Evolutionary conservation across 1,139 yeast species (phyloP).

Genomic region (Zygoascus sp.): DNA sequence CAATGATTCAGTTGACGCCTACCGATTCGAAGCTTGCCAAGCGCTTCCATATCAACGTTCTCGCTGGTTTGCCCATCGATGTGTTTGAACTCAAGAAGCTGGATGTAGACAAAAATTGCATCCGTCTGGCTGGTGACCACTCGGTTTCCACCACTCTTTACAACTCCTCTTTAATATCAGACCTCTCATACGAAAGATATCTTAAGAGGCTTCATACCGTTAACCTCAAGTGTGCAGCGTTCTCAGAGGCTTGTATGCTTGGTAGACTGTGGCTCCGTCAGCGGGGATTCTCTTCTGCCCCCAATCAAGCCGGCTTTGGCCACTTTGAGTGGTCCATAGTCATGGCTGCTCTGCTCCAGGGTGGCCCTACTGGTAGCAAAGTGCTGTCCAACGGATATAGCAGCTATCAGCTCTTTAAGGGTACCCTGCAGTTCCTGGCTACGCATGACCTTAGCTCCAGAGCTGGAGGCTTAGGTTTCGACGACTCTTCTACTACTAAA

Average conservation of each 20-base stretch:
- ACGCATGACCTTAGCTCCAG: constrained; percentile 55
- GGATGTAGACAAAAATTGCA: constrained; percentile 59
- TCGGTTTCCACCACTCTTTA: constrained; percentile 79
- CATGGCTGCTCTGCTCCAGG: constrained; percentile 75
- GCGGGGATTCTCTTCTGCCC: constrained; percentile 64
- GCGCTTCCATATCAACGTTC: constrained; percentile 63
- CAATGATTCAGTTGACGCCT: constrained; percentile 31
- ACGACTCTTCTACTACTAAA: not conserved
- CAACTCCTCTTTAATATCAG: constrained; percentile 72
- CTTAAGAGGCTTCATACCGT: constrained; percentile 71
- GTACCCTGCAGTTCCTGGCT: constrained; percentile 75
- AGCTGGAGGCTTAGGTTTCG: constrained; percentile 6
- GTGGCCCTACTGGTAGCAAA: constrained; percentile 43
- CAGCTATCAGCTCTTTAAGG: constrained; percentile 87
- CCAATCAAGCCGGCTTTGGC: constrained; percentile 72
- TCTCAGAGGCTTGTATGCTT: constrained; percentile 79
- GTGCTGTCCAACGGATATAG: constrained; percentile 82
- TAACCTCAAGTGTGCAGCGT: constrained; percentile 74
- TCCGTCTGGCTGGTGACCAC: constrained; percentile 52
- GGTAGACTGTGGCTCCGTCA: constrained; percentile 90
- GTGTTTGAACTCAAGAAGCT: constrained; percentile 71
- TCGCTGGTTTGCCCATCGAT: constrained; percentile 68
- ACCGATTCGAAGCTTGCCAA: constrained; percentile 24
- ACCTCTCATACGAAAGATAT: constrained; percentile 63
- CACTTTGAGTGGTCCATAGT: constrained; percentile 82